Conservation (phyloP, 1,139 yeast genomes). For the Ogataea hybrid region DNA sequence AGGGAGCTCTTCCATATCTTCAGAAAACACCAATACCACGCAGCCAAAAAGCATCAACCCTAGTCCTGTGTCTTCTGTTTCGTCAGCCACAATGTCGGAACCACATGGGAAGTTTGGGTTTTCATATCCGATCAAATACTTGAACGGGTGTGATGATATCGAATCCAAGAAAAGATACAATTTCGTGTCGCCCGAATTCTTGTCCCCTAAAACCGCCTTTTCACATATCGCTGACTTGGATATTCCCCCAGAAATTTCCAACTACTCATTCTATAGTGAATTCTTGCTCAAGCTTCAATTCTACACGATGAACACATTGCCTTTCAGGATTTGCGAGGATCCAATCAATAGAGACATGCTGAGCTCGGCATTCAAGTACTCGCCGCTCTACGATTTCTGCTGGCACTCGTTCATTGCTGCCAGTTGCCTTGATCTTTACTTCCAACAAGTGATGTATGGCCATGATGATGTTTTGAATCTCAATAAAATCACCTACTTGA, state of each 20-base stretch:
- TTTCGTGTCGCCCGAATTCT: slow-evolving; percentile 17
- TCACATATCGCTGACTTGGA: slow-evolving; percentile 8
- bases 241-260: slow-evolving; percentile 16
- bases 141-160: neutral
- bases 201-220: slow-evolving; percentile 20
- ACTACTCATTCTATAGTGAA: slow-evolving; percentile 22
- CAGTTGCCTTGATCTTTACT: slow-evolving; percentile 20
- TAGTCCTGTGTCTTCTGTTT: slow-evolving; percentile 11
- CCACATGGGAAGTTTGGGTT: neutral
- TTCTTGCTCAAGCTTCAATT: slow-evolving; percentile 14
- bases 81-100: slow-evolving; percentile 1
- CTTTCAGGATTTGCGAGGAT: slow-evolving; percentile 20
- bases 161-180: neutral
- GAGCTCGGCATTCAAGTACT: slow-evolving; percentile 6
- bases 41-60: neutral
- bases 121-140: neutral
- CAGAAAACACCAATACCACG: neutral
- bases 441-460: slow-evolving; percentile 19
- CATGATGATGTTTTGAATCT: slow-evolving; percentile 20
- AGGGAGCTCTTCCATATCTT: neutral
- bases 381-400: slow-evolving; percentile 18
- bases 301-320: slow-evolving; percentile 22
- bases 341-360: slow-evolving; percentile 13
- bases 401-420: slow-evolving; percentile 22
- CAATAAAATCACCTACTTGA: slow-evolving; percentile 14